Evolutionary conservation across 805 yeast species (phyloP).

Genomic region (Yamadazyma takamatsuzukensis): DNA sequence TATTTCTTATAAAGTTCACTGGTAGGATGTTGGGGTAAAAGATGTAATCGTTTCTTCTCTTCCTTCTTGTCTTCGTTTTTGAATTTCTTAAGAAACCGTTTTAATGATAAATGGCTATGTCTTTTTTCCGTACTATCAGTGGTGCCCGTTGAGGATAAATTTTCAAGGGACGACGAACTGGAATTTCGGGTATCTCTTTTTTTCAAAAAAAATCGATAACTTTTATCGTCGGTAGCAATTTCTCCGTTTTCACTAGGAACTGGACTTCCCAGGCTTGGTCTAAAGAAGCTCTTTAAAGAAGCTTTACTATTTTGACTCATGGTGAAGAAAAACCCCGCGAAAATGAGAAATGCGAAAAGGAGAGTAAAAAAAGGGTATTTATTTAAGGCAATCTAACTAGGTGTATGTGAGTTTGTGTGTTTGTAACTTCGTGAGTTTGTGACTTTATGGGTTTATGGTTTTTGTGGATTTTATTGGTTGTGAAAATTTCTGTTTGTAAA

Average conservation of each 20-base stretch:
- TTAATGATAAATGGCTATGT: constrained; percentile 32
- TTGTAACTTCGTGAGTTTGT: too few relatives aligned
- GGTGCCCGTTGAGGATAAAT: constrained; percentile 9
- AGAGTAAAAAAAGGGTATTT: too few relatives aligned
- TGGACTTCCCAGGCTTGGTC: constrained; percentile 4
- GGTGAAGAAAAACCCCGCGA: too few relatives aligned
- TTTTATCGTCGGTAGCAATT: constrained; percentile 3
- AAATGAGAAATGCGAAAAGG: too few relatives aligned
- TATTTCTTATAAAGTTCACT: constrained; percentile 48
- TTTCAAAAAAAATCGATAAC: constrained; percentile 9
- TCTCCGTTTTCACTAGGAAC: constrained; percentile 5
- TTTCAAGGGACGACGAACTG: constrained; percentile 9
- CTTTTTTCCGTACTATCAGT: constrained; percentile 10
- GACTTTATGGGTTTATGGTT: too few relatives aligned
- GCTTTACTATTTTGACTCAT: constrained; percentile 6
- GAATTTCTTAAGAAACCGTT: constrained; percentile 51
- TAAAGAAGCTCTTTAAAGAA: constrained; percentile 11
- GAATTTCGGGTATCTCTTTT: constrained; percentile 11
- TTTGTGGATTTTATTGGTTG: too few relatives aligned
- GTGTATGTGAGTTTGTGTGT: too few relatives aligned
- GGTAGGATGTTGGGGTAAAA: constrained; percentile 15
- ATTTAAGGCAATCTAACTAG: too few relatives aligned
- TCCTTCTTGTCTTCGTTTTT: constrained; percentile 15
- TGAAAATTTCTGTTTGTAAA: too few relatives aligned
- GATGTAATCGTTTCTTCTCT: constrained; percentile 8